Evolutionary conservation across 1,139 yeast species (phyloP).

Genomic region (Debaryomyces robertsiae): DNA sequence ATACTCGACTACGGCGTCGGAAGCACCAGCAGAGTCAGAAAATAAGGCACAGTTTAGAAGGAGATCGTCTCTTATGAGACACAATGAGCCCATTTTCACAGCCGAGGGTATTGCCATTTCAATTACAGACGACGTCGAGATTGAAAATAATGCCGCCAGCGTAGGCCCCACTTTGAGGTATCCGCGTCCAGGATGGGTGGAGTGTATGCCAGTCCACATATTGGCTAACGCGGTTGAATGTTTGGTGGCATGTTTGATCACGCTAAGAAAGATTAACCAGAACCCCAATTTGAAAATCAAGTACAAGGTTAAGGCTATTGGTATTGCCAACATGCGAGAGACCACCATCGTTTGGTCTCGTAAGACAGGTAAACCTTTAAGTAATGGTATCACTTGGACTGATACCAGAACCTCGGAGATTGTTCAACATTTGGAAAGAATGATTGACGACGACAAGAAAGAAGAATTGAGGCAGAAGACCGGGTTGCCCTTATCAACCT

Average conservation of each 20-base stretch:
- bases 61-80: constrained; percentile 50
- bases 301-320: constrained; percentile 65
- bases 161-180: constrained; percentile 72
- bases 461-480: constrained; percentile 65
- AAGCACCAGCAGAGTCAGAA: constrained; percentile 47
- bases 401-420: constrained; percentile 84
- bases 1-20: constrained; percentile 73
- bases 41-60: constrained; percentile 56
- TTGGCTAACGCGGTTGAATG: constrained; percentile 82
- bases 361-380: constrained; percentile 78
- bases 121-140: constrained; percentile 57
- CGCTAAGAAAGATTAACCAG: constrained; percentile 60
- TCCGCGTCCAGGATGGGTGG: constrained; percentile 91
- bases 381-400: constrained; percentile 94
- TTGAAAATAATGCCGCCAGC: constrained; percentile 57
- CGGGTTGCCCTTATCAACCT: constrained; percentile 88
- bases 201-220: constrained; percentile 87
- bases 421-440: constrained; percentile 64
- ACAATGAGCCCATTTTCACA: constrained; percentile 62
- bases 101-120: constrained; percentile 75
- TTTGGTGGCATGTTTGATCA: constrained; percentile 62
- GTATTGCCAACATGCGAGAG: constrained; percentile 95
- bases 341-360: constrained; percentile 91
- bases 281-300: constrained; percentile 50
- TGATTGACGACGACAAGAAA: constrained; percentile 59